Evolutionary conservation across 352 stramenopile species (phyloP).

Genomic region (Elongisporangium anandrum): DNA sequence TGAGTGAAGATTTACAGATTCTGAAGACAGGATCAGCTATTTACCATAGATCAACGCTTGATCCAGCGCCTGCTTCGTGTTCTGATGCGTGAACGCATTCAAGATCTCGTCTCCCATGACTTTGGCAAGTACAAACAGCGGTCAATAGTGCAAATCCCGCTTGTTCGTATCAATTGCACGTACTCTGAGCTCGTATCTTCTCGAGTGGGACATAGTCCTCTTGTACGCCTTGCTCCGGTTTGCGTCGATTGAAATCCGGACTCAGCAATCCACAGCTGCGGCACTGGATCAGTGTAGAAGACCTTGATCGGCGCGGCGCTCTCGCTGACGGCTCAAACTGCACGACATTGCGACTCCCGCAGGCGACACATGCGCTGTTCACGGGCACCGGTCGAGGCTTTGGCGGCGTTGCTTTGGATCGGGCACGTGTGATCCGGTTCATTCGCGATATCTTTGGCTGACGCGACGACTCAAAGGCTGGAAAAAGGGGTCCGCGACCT

Average conservation of each 20-base stretch:
- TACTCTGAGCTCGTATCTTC: conserved; percentile 20
- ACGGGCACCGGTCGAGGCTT: conserved; percentile 2
- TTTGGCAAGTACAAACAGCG: conserved; percentile 5
- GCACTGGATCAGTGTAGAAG: conserved; percentile 27
- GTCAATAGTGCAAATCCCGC: no score
- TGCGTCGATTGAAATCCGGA: conserved; percentile 35
- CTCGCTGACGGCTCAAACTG: conserved; percentile 1
- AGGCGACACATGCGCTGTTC: conserved; percentile 49
- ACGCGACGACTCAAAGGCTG: background rate
- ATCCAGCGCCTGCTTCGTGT: conserved; percentile 32
- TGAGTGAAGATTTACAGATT: background rate
- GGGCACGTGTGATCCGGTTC: background rate
- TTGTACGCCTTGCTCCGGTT: conserved; percentile 13
- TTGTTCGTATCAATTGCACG: no score
- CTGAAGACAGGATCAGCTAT: background rate
- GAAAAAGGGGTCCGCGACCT: conserved; percentile 12
- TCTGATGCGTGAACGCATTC: conserved; percentile 36
- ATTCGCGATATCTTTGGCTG: background rate
- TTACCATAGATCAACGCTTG: conserved; percentile 29
- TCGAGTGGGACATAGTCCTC: conserved; percentile 25
- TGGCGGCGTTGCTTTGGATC: background rate
- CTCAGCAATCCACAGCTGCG: conserved; percentile 44
- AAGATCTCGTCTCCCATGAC: conserved; percentile 48
- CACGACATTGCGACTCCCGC: conserved; percentile 35
- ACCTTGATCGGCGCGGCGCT: background rate